These are phyloP conservation scores for Saccharum officinarum DNA, from an alignment of 176 grass and related monocot genomes.

Conservation along the genomic window DNA sequence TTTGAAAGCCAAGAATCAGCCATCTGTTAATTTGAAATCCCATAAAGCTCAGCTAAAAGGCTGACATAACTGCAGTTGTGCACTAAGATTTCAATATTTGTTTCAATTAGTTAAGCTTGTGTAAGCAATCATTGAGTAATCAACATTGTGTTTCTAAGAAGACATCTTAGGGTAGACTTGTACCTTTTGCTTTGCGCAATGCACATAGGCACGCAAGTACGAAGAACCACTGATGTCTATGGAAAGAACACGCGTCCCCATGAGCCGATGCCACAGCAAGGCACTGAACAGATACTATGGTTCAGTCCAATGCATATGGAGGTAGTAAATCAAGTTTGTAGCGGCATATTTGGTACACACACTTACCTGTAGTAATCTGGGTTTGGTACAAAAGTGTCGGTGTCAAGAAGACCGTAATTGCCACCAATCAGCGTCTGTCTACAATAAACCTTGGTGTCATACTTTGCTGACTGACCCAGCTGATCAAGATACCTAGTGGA, in stretches of 20 bases:
- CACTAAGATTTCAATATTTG: neutral
- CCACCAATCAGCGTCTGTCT: slow-evolving; percentile 90
- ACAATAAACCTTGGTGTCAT: slow-evolving; percentile 93
- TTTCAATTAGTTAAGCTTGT: neutral
- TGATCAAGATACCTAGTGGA: slow-evolving; percentile 93
- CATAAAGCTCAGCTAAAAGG: neutral
- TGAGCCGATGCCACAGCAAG: slow-evolving; percentile 88
- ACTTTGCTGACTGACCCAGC: slow-evolving; percentile 85
- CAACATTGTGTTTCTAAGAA: neutral
- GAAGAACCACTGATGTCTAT: slow-evolving; percentile 67
- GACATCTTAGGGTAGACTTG: neutral
- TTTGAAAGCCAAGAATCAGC: neutral
- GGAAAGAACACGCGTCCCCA: slow-evolving; percentile 84
- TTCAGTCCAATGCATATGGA: slow-evolving; percentile 26
- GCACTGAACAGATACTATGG: slow-evolving; percentile 48
- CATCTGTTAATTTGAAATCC: slow-evolving; percentile 1
- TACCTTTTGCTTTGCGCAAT: slow-evolving; percentile 85
- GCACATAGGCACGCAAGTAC: slow-evolving; percentile 81
- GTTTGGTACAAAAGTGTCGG: slow-evolving; percentile 75
- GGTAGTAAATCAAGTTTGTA: neutral
- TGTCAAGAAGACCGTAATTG: slow-evolving; percentile 97
- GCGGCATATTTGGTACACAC: neutral
- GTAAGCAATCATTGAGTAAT: neutral
- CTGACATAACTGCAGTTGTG: neutral
- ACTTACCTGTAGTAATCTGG: slow-evolving; percentile 97